Conservation (phyloP, 225 moss, liverwort and hornwort species). For the Pleurozium schreberi region DNA sequence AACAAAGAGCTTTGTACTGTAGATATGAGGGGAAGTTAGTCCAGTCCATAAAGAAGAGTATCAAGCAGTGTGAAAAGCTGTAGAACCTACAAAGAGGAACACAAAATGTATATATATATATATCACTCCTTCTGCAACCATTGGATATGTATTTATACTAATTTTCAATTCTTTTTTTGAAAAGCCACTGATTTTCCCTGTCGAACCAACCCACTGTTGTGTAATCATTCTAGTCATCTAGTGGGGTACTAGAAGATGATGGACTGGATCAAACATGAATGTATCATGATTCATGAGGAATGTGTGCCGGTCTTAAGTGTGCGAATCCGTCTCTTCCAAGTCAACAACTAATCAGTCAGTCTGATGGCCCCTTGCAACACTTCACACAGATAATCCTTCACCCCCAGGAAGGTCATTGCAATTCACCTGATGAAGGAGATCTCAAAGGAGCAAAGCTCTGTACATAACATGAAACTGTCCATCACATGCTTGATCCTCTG, state of each 20-base stretch:
- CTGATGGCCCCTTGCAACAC: background rate
- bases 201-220: background rate
- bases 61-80: background rate
- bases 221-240: background rate
- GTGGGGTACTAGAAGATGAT: background rate
- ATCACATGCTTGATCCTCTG: background rate
- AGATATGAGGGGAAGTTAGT: background rate
- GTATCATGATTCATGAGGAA: background rate
- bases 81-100: background rate
- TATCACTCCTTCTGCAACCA: background rate
- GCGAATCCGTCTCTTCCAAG: background rate
- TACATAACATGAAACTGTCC: background rate
- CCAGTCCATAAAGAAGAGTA: background rate
- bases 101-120: background rate
- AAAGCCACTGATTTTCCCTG: background rate
- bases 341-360: background rate
- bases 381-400: background rate
- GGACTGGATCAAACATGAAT: background rate
- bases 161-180: background rate
- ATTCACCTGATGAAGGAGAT: background rate
- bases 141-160: too few relatives aligned
- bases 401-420: background rate
- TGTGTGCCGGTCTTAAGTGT: background rate
- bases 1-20: background rate
- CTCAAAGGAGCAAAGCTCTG: background rate